Evolutionary conservation across 2,329 filamentous ascomycete genomes (phyloP).

Genomic region (Eutypa lata): DNA sequence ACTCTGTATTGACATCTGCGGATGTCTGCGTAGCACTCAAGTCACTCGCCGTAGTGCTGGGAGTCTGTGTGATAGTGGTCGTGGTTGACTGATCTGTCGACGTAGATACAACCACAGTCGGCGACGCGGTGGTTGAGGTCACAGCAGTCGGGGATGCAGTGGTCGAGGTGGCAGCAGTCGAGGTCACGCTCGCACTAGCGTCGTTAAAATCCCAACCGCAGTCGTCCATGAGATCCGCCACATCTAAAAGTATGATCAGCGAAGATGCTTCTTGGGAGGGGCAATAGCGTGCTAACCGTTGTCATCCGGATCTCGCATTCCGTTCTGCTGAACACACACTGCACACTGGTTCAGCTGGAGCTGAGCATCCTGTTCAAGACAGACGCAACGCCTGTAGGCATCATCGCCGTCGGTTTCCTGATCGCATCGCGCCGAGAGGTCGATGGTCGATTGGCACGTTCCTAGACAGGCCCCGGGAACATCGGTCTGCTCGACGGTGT

Average conservation of each 20-base stretch:
- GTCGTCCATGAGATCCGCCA: conserved; percentile 18
- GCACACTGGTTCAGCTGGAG: conserved; percentile 14
- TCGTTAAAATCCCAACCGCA: conserved; percentile 17
- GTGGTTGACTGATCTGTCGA: neutral
- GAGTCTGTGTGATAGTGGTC: neutral
- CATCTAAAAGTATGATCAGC: conserved; percentile 6
- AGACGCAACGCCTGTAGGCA: conserved; percentile 14
- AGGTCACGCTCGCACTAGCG: conserved; percentile 1
- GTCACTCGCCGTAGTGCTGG: neutral
- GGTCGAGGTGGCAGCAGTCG: neutral
- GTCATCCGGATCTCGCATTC: conserved; percentile 9
- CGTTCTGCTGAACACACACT: conserved; percentile 14
- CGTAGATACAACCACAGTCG: neutral
- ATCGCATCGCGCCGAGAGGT: conserved; percentile 16
- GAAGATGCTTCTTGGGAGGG: too few species aligned
- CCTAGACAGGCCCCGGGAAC: conserved; percentile 11
- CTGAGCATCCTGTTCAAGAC: conserved; percentile 6
- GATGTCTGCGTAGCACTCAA: neutral
- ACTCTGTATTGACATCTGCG: neutral
- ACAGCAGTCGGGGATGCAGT: neutral
- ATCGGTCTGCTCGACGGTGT: conserved; percentile 13
- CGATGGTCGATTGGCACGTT: conserved; percentile 16
- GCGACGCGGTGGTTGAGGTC: too few species aligned
- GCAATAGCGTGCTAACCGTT: conserved; percentile 3
- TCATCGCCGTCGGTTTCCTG: conserved; percentile 8